These are phyloP conservation scores for Sordariomycetes sp. DNA, from an alignment of 2,329 filamentous ascomycete genomes.

Conservation along the genomic window DNA sequence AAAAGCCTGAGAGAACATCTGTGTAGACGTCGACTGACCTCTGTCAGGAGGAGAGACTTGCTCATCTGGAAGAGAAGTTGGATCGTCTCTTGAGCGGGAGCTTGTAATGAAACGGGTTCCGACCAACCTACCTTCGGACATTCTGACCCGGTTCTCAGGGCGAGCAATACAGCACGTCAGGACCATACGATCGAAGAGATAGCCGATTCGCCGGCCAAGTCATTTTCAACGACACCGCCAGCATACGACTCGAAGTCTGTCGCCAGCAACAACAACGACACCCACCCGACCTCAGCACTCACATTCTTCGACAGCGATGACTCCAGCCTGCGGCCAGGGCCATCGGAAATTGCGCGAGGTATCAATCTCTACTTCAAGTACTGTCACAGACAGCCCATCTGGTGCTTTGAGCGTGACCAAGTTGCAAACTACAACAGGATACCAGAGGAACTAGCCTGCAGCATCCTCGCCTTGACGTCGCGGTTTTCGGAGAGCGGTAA, in stretches of 20 bases:
- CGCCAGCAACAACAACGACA: not conserved
- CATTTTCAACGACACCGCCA: conserved; percentile 4
- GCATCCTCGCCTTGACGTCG: conserved; percentile 28
- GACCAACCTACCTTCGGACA: conserved; percentile 5
- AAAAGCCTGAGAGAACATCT: not conserved
- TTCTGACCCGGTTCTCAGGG: conserved; percentile 20
- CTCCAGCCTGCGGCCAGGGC: conserved; percentile 16
- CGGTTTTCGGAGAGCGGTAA: conserved; percentile 26
- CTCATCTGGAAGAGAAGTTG: conserved; percentile 40
- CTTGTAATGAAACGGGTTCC: conserved; percentile 13
- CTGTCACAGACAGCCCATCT: conserved; percentile 33
- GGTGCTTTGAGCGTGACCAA: conserved; percentile 34
- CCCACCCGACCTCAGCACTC: conserved; percentile 12
- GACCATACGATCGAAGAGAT: conserved; percentile 1
- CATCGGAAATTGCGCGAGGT: conserved; percentile 21
- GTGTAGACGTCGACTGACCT: not conserved
- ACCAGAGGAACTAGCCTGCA: conserved; percentile 30
- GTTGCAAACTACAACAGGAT: conserved; percentile 21
- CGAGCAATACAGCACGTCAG: conserved; percentile 10
- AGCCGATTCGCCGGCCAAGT: conserved; percentile 1
- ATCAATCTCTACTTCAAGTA: conserved; percentile 31
- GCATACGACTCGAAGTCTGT: too few species aligned
- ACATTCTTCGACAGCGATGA: conserved; percentile 16
- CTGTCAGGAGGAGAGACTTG: conserved; percentile 37
- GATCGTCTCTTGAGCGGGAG: conserved; percentile 37